phyloP scores from a whole-genome alignment of 352 stramenopile genomes.

The Phytophthora pluvialis region DNA sequence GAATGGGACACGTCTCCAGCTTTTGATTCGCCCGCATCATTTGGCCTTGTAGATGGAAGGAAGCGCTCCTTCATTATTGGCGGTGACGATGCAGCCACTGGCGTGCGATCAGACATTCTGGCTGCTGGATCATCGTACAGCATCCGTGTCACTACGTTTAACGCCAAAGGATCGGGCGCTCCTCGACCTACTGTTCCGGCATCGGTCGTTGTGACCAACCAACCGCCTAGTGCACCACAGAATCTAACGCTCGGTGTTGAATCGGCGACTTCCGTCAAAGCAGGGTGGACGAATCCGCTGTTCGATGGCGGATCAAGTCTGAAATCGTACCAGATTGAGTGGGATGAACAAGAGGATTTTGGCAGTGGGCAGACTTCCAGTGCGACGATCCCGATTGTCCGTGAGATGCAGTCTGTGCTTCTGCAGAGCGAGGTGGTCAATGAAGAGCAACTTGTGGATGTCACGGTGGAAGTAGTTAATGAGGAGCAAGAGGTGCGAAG shows the following conservation, averaged over 20 bases:
- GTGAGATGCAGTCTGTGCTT: constrained; percentile 91
- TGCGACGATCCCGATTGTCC: constrained; percentile 84
- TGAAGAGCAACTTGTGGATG: constrained; percentile 94
- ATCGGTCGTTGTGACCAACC: constrained; percentile 58
- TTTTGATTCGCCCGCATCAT: constrained; percentile 91
- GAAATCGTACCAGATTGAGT: constrained; percentile 77
- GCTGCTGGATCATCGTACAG: constrained; percentile 79
- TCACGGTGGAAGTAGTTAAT: constrained; percentile 95
- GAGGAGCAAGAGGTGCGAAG: constrained; percentile 95
- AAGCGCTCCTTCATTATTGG: constrained; percentile 89
- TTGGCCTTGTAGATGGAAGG: constrained; percentile 56
- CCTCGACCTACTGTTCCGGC: constrained; percentile 50
- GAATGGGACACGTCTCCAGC: constrained; percentile 93
- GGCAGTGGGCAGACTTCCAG: constrained; percentile 73
- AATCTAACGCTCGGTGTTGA: constrained; percentile 62
- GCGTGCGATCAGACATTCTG: constrained; percentile 86
- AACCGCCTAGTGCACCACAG: constrained; percentile 63
- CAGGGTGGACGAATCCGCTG: constrained; percentile 88
- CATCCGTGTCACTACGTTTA: constrained; percentile 82
- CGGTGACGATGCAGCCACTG: constrained; percentile 93
- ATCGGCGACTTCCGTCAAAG: constrained; percentile 77
- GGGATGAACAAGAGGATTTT: constrained; percentile 84
- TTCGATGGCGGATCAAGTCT: constrained; percentile 92
- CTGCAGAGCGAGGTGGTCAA: constrained; percentile 85
- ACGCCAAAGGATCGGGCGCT: constrained; percentile 70